Percentiles rank a stretch among this genome's conserved stretches.
These are phyloP conservation scores for Phytopythium montanum DNA, from an alignment of 352 stramenopile species.

Conservation along the genomic window DNA sequence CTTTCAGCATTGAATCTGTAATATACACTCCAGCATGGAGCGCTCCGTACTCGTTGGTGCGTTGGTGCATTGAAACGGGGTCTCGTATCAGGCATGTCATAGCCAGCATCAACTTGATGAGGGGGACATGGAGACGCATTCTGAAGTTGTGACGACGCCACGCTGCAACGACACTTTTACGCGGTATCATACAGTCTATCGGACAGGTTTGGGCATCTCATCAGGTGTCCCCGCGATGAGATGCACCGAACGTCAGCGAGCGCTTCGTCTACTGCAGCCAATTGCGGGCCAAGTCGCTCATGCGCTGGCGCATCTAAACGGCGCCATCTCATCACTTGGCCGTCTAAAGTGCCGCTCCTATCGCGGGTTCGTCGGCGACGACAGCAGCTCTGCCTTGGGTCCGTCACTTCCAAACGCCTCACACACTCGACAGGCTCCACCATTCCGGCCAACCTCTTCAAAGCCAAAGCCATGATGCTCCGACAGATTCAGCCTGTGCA, in stretches of 20 bases:
- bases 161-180: neutral
- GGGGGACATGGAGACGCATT: neutral
- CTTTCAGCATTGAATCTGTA: neutral
- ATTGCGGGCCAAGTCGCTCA: neutral
- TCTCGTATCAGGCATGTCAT: neutral
- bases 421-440: neutral
- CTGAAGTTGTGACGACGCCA: neutral
- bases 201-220: conserved; percentile 1
- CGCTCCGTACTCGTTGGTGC: no score
- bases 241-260: neutral
- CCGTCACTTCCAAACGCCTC: neutral
- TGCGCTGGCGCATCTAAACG: neutral
- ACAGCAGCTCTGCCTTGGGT: neutral
- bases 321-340: conserved; percentile 2
- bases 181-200: neutral
- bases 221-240: neutral
- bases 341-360: neutral
- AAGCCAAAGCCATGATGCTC: neutral
- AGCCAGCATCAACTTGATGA: neutral
- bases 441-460: neutral
- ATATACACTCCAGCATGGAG: no score
- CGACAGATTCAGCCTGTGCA: neutral
- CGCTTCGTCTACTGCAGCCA: neutral
- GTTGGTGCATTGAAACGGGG: neutral
- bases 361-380: neutral